A percentile compares a stretch with the other conserved stretches of the same genome.
These are phyloP conservation scores for Fusarium pseudonygamai DNA, from an alignment of 2,329 filamentous ascomycete genomes.

Conservation along the genomic window DNA sequence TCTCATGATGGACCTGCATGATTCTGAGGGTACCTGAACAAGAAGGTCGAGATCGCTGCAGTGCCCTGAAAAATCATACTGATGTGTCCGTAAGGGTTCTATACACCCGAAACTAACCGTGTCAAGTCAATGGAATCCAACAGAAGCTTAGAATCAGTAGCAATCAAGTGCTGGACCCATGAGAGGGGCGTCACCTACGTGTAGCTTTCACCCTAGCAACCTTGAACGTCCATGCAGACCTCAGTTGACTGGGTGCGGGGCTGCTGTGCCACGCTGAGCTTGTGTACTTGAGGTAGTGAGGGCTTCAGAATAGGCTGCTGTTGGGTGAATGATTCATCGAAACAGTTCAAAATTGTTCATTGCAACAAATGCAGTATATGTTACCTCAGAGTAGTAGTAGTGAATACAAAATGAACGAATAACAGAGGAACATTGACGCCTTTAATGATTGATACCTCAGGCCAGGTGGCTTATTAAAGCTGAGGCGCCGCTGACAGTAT, in stretches of 20 bases:
- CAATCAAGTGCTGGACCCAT: background rate
- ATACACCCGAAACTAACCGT: background rate
- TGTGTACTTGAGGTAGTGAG: background rate
- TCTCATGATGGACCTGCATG: constrained; percentile 11
- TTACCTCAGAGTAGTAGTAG: too few species aligned
- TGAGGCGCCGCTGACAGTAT: background rate
- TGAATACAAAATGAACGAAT: background rate
- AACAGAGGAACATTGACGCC: background rate
- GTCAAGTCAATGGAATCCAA: constrained; percentile 18
- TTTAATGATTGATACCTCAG: background rate
- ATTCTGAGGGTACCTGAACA: background rate
- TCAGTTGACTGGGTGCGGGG: constrained; percentile 15
- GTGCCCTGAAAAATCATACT: background rate
- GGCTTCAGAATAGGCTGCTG: background rate
- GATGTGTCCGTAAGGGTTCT: background rate
- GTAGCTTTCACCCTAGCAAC: constrained; percentile 1
- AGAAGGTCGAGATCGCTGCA: background rate
- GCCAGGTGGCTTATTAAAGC: constrained; percentile 31
- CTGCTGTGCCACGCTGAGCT: constrained; percentile 6
- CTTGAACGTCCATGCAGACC: background rate
- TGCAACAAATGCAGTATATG: too few species aligned
- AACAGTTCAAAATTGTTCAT: background rate
- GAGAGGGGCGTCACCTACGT: constrained; percentile 6
- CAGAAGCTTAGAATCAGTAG: constrained; percentile 13
- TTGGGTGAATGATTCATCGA: background rate